Evolutionary conservation across 345 rosid genomes (phyloP).

Genomic region (Eucalyptus paniculata): DNA sequence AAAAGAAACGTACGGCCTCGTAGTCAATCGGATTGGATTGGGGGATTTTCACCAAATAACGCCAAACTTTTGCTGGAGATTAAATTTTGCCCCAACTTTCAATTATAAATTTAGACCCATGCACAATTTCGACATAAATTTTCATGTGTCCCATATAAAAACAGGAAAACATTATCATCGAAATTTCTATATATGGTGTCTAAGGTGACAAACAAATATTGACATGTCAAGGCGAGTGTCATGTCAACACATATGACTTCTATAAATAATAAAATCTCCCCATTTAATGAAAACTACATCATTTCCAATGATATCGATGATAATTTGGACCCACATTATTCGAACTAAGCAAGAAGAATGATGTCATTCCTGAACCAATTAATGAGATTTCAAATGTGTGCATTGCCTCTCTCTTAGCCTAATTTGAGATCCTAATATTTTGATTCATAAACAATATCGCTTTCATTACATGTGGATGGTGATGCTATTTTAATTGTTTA

Average conservation of each 20-base stretch:
- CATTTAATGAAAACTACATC: neutral
- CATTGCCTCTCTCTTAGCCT: neutral
- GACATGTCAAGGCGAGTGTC: neutral
- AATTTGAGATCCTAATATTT: neutral
- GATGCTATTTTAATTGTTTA: neutral
- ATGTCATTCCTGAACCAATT: neutral
- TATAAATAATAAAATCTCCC: neutral
- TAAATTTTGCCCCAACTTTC: neutral
- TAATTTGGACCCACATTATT: neutral
- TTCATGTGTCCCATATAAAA: fast-evolving
- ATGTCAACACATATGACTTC: neutral
- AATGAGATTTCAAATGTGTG: neutral
- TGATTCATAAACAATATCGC: neutral
- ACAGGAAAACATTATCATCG: neutral
- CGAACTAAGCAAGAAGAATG: neutral
- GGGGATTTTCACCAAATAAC: neutral
- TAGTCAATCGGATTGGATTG: neutral
- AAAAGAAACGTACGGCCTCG: neutral
- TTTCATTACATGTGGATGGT: neutral
- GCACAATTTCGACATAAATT: fast-evolving
- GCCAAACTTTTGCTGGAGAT: neutral
- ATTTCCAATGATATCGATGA: neutral
- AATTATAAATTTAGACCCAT: neutral
- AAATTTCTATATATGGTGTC: neutral
- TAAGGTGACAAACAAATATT: neutral